phyloP scores from a whole-genome alignment of 441 rosid genomes.

The Kokia cookei region DNA sequence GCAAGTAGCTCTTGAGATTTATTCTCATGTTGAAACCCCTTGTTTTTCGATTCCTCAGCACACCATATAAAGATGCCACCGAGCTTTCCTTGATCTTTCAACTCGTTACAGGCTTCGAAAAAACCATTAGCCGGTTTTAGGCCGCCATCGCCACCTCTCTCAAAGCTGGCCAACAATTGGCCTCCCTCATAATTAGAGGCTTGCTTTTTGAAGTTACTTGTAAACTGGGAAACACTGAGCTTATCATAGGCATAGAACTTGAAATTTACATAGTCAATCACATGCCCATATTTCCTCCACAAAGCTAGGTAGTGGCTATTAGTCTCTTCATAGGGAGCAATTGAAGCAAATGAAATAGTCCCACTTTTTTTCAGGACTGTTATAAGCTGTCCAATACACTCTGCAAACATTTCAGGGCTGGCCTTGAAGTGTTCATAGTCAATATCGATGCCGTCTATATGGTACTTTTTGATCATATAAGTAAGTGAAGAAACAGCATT shows the following conservation, averaged over 20 bases:
- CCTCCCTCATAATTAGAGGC: conserved; percentile 4
- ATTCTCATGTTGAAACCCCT: not conserved
- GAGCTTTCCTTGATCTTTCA: conserved; percentile 1
- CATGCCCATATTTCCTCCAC: conserved; percentile 7
- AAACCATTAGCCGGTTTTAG: not conserved
- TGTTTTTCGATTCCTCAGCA: not conserved
- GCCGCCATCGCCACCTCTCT: not conserved
- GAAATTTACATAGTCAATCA: conserved; percentile 4
- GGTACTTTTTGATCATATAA: conserved; percentile 22
- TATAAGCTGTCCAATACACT: conserved; percentile 5
- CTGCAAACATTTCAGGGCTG: conserved; percentile 41
- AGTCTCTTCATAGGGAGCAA: not conserved
- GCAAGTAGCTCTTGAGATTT: conserved; percentile 1
- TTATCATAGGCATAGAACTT: not conserved
- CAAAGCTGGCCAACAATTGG: not conserved
- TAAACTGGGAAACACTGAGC: not conserved
- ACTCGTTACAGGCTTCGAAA: conserved; percentile 4
- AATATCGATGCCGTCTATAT: conserved; percentile 45
- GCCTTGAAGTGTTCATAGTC: conserved; percentile 46
- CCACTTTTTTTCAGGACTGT: not conserved
- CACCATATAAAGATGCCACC: conserved; percentile 7
- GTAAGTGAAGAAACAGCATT: conserved; percentile 43
- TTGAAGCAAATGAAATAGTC: conserved; percentile 3
- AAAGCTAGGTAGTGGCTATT: not conserved
- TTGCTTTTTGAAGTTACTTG: not conserved